Evolutionary conservation across 2,329 filamentous ascomycete species (phyloP), one percentile per base, ranked within the genome.

Genomic region (Diaporthe batatas): DNA sequence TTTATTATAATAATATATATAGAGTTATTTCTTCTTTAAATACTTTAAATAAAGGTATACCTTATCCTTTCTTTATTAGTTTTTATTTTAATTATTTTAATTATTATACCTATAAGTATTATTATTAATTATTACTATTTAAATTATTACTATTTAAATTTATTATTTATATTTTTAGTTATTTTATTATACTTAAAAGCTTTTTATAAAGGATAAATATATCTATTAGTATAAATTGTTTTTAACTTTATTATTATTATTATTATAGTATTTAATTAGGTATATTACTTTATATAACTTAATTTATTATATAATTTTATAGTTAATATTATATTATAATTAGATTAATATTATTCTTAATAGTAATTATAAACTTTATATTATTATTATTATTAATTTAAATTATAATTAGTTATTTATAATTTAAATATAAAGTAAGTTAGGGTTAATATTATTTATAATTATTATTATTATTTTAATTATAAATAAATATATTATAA

Each of bases 291-390:
- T 16, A 59, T 59, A 59, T 59, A 59, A 6, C 21, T 6, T 59
- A n/a, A 1, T n/a, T 39, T 59, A 39, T 59, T 59, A 59, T 59
- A 42, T 42, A 59, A 10, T 59, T 6, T 25, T 59, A 59, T 59
- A 59, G 18, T 32, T 42, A 25, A 0, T 25, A 51, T 14, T 51
- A 25, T 25, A 25, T 5, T 16, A 51, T 25, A 23, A 23, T 14
- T 25, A 51, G 2, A 3, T 51, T 51, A 51, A 51, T 51, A 14
- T 14, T 25, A 51, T 6, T 6, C 2, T 51, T 51, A 51, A 6
- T 25, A 25, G 14, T 25, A 51, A 51, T 12, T 6, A 12, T 25
- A 16, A 49, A 21, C n/a, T 51, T 23, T 25, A 16, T 6, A 51
- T 23, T 25, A 51, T 6, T 16, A 14, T 14, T 25, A 51, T 25